These are phyloP conservation scores for Mesembryanthemum crystallinum DNA, from an alignment of 148 eudicot genomes.

Conservation along the genomic window DNA sequence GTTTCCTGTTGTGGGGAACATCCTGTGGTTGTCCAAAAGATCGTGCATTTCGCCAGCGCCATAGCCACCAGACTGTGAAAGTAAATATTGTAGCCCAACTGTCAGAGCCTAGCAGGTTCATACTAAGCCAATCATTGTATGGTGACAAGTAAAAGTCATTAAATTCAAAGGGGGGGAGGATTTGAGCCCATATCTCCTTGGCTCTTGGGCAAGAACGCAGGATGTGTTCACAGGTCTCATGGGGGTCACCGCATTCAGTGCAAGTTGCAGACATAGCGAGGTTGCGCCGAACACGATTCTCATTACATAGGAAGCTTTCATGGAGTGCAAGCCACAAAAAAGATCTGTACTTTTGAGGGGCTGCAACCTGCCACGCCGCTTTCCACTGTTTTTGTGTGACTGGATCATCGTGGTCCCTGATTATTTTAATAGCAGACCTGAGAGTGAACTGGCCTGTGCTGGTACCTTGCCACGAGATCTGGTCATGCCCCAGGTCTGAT, in stretches of 20 bases:
- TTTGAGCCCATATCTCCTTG: too few relatives aligned
- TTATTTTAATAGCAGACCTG: neutral
- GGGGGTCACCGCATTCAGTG: neutral
- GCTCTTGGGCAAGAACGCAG: neutral
- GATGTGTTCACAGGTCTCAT: neutral
- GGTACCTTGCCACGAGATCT: neutral
- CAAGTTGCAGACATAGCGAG: neutral
- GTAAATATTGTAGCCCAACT: neutral
- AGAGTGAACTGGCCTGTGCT: neutral
- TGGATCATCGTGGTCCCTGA: neutral
- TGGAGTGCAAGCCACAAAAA: neutral
- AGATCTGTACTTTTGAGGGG: neutral
- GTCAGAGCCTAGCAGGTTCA: neutral
- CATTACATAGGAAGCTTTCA: neutral
- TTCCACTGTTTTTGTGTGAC: neutral
- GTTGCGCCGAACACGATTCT: neutral
- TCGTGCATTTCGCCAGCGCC: slow-evolving; percentile 46
- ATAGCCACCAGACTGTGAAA: slow-evolving; percentile 24
- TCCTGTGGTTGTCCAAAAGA: too few relatives aligned
- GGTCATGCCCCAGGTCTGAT: neutral
- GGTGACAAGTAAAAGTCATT: neutral
- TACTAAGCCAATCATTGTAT: neutral
- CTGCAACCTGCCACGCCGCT: neutral
- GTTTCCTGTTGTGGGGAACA: too few relatives aligned
- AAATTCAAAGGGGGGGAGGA: too few relatives aligned